These are phyloP conservation scores for Wallacemonas collosoma DNA, from an alignment of 208 protist genomes.

Conservation along the genomic window DNA sequence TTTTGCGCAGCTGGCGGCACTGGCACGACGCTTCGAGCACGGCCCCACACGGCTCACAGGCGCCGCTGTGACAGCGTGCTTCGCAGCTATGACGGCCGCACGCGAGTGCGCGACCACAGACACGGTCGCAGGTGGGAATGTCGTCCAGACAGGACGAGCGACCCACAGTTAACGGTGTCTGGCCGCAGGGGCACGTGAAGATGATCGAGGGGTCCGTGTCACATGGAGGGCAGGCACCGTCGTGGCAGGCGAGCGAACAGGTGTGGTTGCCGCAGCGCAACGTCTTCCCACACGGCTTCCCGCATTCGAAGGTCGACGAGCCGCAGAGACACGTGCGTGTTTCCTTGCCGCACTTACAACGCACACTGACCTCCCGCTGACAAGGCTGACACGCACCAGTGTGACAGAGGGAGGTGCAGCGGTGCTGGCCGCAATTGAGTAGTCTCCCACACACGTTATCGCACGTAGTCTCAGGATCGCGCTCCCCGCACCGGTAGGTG, in stretches of 20 bases:
- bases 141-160: conserved; percentile 57
- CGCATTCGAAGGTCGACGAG: conserved; percentile 29
- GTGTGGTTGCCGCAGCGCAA: conserved; percentile 57
- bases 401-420: conserved; percentile 55
- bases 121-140: conserved; percentile 55
- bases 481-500: conserved; percentile 66
- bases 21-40: conserved; percentile 43
- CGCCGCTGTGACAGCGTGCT: conserved; percentile 48
- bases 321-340: not conserved
- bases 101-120: conserved; percentile 61
- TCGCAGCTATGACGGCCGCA: conserved; percentile 67
- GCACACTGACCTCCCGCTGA: conserved; percentile 17
- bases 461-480: conserved; percentile 62
- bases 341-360: conserved; percentile 50
- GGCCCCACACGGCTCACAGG: conserved; percentile 48
- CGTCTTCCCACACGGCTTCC: conserved; percentile 42
- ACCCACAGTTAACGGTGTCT: conserved; percentile 22
- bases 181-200: conserved; percentile 64
- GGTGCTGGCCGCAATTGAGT: conserved; percentile 58
- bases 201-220: conserved; percentile 49
- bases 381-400: conserved; percentile 47
- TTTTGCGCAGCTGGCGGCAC: conserved; percentile 53
- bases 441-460: conserved; percentile 41
- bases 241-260: conserved; percentile 63
- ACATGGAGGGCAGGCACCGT: conserved; percentile 62